A percentile compares a stretch with the other conserved stretches of the same genome.
Evolutionary conservation across 176 grass and related monocot genomes (phyloP).

Genomic region (Triticum urartu): DNA sequence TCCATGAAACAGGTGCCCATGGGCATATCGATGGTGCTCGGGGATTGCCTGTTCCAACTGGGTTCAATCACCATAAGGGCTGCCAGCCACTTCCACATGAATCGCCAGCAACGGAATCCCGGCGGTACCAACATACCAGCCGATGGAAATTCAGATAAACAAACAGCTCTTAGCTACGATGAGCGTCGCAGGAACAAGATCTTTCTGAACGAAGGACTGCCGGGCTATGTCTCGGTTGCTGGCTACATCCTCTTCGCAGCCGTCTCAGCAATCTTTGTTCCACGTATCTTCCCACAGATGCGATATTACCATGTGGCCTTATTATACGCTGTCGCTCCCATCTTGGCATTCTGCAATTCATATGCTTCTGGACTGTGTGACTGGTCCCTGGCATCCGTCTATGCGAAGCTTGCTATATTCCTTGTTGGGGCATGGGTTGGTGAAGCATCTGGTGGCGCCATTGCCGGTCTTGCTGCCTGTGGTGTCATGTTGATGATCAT

Average conservation of each 20-base stretch:
- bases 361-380: slow-evolving; percentile 36
- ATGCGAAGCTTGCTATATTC: slow-evolving; percentile 46
- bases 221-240: not conserved
- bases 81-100: not conserved
- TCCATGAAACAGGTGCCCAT: slow-evolving; percentile 27
- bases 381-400: slow-evolving; percentile 45
- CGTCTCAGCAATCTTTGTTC: slow-evolving; percentile 16
- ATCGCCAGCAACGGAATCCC: not conserved
- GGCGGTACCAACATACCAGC: not conserved
- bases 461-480: slow-evolving; percentile 37
- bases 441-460: slow-evolving; percentile 21
- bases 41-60: slow-evolving; percentile 47
- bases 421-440: slow-evolving; percentile 21
- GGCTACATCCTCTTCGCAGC: slow-evolving; percentile 5
- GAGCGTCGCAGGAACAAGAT: slow-evolving; percentile 14
- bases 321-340: slow-evolving; percentile 22
- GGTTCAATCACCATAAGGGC: slow-evolving; percentile 20
- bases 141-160: not conserved
- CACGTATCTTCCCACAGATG: slow-evolving; percentile 43
- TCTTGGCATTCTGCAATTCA: slow-evolving; percentile 46
- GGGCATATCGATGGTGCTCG: slow-evolving; percentile 52
- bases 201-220: slow-evolving; percentile 11
- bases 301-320: slow-evolving; percentile 36
- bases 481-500: slow-evolving; percentile 34
- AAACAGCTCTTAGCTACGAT: slow-evolving; percentile 17